Base-by-base conservation (phyloP, 768 basidiomycete genomes). In the Russula griseocarnosa region DNA sequence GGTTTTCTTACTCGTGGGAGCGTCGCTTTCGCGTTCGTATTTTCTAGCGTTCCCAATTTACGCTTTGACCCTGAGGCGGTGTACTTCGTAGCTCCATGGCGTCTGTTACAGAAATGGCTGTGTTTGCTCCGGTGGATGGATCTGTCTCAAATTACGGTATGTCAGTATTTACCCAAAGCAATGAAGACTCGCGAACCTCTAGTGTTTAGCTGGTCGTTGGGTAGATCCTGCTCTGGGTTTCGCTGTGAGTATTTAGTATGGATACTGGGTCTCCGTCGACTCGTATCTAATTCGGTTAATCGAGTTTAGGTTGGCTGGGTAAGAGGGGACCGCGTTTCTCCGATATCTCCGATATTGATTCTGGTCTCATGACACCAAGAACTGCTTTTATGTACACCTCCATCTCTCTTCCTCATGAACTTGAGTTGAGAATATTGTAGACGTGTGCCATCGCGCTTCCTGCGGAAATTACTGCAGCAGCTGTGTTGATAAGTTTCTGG, bases 221-320 rank as follows among this genome's bases (percentile, higher is more conserved):
- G 47, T 74, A 49, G 73, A 74, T 58, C 74, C 74, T 26, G 74
- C 73, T 5, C 14, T 68, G 8, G 73, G 73, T 30, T 74, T 74
- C 28, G 73, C 73, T 8, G 73, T 74, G 32, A 64, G 74, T 60
- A 20, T 34, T 18, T 32, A 16, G 9, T 13, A 22, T 28, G 30
- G 6, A 32, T 22, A 28, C 7, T 28, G n/a, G 26, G 30, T 47
- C 20, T 22, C 16, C 16, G 0, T 24, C 49, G 42, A 49, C 22
- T 24, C 7, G 22, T 42, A 47, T 28, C 32, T 51, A 30, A 28
- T 26, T 32, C n/a, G 16, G 26, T 36, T 13, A 18, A 49, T 34
- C 9, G 28, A 1, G 26, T 24, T n/a, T 53, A 68, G 67, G 67
- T 68, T 40, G 67, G 67, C 52, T 68, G 67, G 67, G 67, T 68